These are phyloP conservation scores for Pezicula rhizophila DNA, from an alignment of 2,329 filamentous ascomycete species.

Conservation along the genomic window DNA sequence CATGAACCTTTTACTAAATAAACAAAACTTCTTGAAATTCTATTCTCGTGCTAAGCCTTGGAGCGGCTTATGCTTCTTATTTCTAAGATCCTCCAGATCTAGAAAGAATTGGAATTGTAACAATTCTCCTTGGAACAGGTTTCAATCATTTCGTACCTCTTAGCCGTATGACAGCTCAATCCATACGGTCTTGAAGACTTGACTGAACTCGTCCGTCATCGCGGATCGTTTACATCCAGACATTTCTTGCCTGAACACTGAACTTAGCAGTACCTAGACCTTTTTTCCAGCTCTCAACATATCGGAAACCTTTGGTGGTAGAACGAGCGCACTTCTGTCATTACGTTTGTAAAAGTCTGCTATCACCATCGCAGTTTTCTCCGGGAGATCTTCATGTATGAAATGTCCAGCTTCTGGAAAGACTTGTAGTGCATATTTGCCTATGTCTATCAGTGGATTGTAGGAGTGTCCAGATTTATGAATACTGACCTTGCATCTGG, in stretches of 20 bases:
- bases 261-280: slow-evolving; percentile 31
- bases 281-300: slow-evolving; percentile 57
- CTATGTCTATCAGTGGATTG: slow-evolving; percentile 30
- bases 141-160: too few species aligned
- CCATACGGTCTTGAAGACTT: too few species aligned
- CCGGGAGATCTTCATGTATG: slow-evolving; percentile 89
- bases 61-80: too few species aligned
- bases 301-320: slow-evolving; percentile 88
- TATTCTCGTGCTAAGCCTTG: too few species aligned
- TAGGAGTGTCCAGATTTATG: background rate
- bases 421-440: slow-evolving; percentile 93
- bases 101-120: too few species aligned
- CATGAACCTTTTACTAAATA: too few species aligned
- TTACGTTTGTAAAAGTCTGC: slow-evolving; percentile 91
- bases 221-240: background rate
- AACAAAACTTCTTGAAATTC: too few species aligned
- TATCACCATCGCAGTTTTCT: slow-evolving; percentile 78
- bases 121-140: too few species aligned
- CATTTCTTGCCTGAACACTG: too few species aligned
- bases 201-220: too few species aligned
- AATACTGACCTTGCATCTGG: slow-evolving; percentile 78
- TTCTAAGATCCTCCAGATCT: too few species aligned
- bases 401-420: slow-evolving; percentile 95
- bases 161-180: too few species aligned
- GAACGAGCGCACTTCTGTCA: slow-evolving; percentile 73